These are phyloP conservation scores for Lolium perenne DNA, from an alignment of 176 grass and related monocot genomes.

Conservation along the genomic window DNA sequence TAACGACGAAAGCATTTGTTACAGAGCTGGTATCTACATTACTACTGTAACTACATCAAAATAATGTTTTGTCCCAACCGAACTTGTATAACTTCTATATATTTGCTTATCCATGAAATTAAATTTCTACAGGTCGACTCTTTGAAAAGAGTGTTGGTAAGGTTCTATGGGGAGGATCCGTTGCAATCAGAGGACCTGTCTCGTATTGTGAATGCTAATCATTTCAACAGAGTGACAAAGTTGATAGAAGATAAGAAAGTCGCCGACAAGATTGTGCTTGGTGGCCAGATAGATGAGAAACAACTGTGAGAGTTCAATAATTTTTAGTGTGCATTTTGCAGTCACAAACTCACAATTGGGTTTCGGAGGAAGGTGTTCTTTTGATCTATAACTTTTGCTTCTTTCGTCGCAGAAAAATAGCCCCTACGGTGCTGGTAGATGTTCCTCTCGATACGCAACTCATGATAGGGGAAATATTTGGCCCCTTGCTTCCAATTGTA, in stretches of 20 bases:
- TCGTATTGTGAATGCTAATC: conserved; percentile 74
- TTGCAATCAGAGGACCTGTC: conserved; percentile 76
- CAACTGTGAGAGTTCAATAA: conserved; percentile 63
- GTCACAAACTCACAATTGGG: neutral
- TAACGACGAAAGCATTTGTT: conserved; percentile 91
- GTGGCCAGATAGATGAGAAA: conserved; percentile 70
- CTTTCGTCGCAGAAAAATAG: conserved; percentile 67
- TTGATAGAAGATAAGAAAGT: conserved; percentile 78
- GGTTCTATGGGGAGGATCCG: conserved; percentile 86
- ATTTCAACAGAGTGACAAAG: conserved; percentile 61
- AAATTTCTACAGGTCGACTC: conserved; percentile 61
- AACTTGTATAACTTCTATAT: neutral
- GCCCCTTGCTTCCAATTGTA: conserved; percentile 82
- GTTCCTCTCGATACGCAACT: conserved; percentile 69
- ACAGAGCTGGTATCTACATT: conserved; percentile 65
- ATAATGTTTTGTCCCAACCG: neutral
- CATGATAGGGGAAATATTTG: conserved; percentile 83
- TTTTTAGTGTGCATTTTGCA: neutral
- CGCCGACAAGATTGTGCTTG: conserved; percentile 68
- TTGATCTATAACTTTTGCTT: conserved; percentile 20
- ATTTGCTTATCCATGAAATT: conserved; percentile 24
- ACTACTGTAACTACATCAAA: neutral
- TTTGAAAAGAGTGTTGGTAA: conserved; percentile 69
- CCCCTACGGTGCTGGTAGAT: conserved; percentile 78
- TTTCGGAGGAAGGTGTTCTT: neutral